Conservation (phyloP, 352 stramenopile species). For the Phytopythium cucurbitacearum region DNA sequence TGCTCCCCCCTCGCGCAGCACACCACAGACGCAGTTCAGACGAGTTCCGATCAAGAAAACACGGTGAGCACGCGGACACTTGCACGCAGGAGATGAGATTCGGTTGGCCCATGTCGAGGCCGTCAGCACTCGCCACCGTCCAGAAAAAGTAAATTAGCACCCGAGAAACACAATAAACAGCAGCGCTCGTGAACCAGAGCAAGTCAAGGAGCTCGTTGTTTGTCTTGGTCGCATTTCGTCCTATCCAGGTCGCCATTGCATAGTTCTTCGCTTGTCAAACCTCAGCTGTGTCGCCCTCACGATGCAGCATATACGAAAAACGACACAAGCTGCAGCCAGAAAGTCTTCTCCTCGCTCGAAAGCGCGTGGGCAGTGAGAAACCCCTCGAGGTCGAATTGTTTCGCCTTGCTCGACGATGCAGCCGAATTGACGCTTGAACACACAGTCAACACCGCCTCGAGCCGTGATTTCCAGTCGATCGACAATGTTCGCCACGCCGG, state of each 20-base stretch:
- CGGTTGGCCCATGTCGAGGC: neutral
- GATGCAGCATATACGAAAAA: conserved; percentile 51
- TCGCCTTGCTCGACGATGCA: neutral
- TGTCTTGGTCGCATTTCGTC: neutral
- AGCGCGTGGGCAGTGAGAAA: conserved; percentile 30
- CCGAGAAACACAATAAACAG: conserved; percentile 1
- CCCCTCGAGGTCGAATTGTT: conserved; percentile 22
- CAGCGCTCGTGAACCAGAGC: neutral
- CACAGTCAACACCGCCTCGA: conserved; percentile 22
- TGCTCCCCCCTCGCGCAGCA: neutral
- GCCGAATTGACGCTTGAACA: conserved; percentile 3
- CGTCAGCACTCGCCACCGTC: neutral
- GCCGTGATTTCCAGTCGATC: conserved; percentile 26
- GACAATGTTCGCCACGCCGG: conserved; percentile 12
- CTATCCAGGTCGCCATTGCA: too few species aligned
- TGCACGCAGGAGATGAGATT: neutral
- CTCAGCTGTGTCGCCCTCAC: neutral
- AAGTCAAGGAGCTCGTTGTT: neutral
- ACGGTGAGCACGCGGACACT: neutral
- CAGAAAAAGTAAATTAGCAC: conserved; percentile 25
- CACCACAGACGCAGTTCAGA: neutral
- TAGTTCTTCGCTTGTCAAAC: too few species aligned
- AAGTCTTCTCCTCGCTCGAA: conserved; percentile 31
- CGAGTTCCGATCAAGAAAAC: neutral
- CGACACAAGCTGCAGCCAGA: conserved; percentile 56